Conservation (phyloP, 164 flowering plant genomes). For the Magnolia changhungtana region DNA sequence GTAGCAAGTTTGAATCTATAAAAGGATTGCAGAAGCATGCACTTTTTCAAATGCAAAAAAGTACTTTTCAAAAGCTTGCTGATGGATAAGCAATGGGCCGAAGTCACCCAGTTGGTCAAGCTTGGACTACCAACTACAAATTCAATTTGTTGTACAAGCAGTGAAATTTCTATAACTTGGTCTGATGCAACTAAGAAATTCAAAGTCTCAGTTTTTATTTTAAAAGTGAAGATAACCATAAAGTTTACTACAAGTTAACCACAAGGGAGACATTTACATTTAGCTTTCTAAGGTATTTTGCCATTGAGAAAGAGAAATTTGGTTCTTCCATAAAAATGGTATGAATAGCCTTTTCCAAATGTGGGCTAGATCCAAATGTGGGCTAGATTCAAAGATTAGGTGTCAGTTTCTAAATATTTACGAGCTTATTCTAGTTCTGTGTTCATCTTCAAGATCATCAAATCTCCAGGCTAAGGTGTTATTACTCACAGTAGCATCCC, state of each 20-base stretch:
- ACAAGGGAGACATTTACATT: not conserved
- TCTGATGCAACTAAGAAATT: not conserved
- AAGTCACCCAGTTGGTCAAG: not conserved
- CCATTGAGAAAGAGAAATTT: too few relatives aligned
- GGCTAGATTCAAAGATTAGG: not conserved
- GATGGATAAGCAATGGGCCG: not conserved
- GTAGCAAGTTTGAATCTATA: not conserved
- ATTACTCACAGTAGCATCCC: constrained; percentile 85
- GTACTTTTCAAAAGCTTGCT: not conserved
- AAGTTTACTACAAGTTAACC: not conserved
- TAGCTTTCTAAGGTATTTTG: not conserved
- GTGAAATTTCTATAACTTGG: not conserved
- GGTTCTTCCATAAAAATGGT: not conserved
- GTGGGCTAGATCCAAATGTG: not conserved
- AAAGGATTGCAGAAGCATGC: not conserved
- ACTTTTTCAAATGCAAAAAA: not conserved
- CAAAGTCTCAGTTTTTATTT: not conserved
- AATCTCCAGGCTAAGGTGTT: constrained; percentile 1
- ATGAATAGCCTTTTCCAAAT: not conserved
- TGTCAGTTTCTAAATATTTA: not conserved
- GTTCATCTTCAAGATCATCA: not conserved
- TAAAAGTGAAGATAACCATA: too few relatives aligned
- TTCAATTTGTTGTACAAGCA: not conserved
- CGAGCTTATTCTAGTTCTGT: not conserved
- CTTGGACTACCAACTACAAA: not conserved